Percentiles rank a stretch among this genome's conserved stretches.
phyloP scores from a whole-genome alignment of 192 early-diverging fungal genomes.

The Ramicandelaber brevisporus region DNA sequence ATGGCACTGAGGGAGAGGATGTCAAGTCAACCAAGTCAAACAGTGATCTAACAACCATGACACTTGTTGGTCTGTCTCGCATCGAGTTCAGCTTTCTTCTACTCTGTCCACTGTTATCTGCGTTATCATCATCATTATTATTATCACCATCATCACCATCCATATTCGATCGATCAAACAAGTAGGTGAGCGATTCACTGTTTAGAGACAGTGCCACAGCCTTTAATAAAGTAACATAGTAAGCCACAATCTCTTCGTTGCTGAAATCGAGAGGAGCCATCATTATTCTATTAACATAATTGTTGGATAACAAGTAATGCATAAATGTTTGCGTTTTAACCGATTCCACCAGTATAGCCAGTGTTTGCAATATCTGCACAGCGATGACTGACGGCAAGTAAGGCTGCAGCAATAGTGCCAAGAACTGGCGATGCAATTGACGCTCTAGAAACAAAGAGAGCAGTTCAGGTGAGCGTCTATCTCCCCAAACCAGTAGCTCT shows the following conservation, averaged over 20 bases:
- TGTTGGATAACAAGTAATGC: conserved; percentile 39
- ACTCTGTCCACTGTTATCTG: neutral
- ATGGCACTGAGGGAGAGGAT: neutral
- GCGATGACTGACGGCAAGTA: conserved; percentile 5
- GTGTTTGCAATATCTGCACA: conserved; percentile 18
- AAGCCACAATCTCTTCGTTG: conserved; percentile 39
- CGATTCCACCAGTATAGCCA: conserved; percentile 20
- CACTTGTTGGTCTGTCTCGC: too few species aligned
- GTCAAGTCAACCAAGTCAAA: too few species aligned
- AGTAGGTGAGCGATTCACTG: conserved; percentile 28
- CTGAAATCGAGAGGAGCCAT: conserved; percentile 21
- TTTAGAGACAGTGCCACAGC: conserved; percentile 38
- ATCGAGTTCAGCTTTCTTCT: neutral
- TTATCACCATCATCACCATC: too few species aligned
- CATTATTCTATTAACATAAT: conserved; percentile 47
- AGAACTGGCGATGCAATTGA: conserved; percentile 9
- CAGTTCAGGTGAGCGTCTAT: conserved; percentile 13
- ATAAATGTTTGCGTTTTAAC: conserved; percentile 10
- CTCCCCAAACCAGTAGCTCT: conserved; percentile 13
- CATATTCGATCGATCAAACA: conserved; percentile 23
- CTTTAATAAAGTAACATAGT: conserved; percentile 43
- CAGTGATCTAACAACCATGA: too few species aligned
- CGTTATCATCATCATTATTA: conserved; percentile 1
- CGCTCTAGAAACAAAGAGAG: conserved; percentile 10
- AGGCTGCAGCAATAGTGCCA: conserved; percentile 5